Base-by-base conservation (phyloP, 1,139 yeast genomes). In the Magnusiomyces suaveolens region DNA sequence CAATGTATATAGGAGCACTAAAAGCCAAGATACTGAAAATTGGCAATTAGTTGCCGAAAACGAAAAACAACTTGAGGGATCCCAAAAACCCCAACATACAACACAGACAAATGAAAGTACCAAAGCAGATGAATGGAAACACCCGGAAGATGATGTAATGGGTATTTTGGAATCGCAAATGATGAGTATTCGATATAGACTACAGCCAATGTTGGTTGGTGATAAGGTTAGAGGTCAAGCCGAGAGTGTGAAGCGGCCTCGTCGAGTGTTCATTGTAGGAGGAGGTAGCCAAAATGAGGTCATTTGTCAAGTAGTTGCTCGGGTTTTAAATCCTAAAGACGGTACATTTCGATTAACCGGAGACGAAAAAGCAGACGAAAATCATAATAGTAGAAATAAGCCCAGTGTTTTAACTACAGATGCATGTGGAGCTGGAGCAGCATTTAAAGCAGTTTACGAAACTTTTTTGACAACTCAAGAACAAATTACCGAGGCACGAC, bases 391-490 rank as follows among this genome's bases (percentile, higher is more conserved):
- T 6, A 18, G n/a, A 6, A 20, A 18, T 3, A 43, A 43, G 6
- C 20, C 20, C 4, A 4, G 6, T 10, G 18, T n/a, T 10, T 38
- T 38, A 38, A n/a, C 43, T 14, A n/a, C 43, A 4, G 89, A 89
- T 69, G 95, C 96, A 1, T 89, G 97, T 75, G 97, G 96, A 1
- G 72, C 87, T 51, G 97, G 97, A n/a, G 96, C 96, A 3, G 95
- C 95, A 46, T 86, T 79, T 69, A 85, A 87, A 66, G 95, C 96
- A 0, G 75, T 84, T 52, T 88, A 95, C n/a, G 43, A 38, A n/a
- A 38, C 43, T 12, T 38, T 16, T 46, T 32, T 24, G 39, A 16
- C 20, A 6, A 21, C 20, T 26, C 20, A 8, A 26, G 47, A 10
- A 21, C n/a, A n/a, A n/a, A 23, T 44, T 2, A 23, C 23, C 23